A percentile compares a stretch with the other conserved stretches of the same genome.
Evolutionary conservation across 1,284 basidiomycete genomes (phyloP).

Genomic region (Fomitopsis betulina): DNA sequence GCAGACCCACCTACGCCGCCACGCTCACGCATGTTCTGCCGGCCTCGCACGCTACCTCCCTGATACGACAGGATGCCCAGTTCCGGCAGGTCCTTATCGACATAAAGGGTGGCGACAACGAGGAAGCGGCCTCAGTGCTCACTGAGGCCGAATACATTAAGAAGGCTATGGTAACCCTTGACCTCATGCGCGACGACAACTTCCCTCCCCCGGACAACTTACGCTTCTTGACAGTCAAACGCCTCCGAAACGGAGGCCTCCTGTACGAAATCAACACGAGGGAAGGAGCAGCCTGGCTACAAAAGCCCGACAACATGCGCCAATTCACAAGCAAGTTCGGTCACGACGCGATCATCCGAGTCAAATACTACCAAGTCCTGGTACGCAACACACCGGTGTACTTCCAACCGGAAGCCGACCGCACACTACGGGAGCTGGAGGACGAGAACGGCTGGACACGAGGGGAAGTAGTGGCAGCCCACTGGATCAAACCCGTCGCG

Average conservation of each 20-base stretch:
- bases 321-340: background rate
- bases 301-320: background rate
- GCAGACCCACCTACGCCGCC: too few relatives aligned
- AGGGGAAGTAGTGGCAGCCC: background rate
- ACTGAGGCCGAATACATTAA: background rate
- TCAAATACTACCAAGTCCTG: background rate
- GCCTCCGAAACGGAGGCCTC: background rate
- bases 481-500: slow-evolving; percentile 1
- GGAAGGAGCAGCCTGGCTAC: background rate
- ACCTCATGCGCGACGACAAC: background rate
- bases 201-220: background rate
- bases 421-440: background rate
- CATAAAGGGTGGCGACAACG: background rate
- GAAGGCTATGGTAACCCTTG: background rate
- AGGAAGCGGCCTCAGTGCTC: background rate
- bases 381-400: background rate
- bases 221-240: background rate
- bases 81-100: too few relatives aligned
- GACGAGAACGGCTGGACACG: background rate
- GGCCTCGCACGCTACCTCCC: too few relatives aligned
- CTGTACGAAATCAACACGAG: background rate
- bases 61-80: too few relatives aligned
- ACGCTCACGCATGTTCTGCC: too few relatives aligned
- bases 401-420: background rate
- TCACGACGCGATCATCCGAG: background rate